Conservation (phyloP, 225 moss, liverwort and hornwort genomes). For the Bryum argenteum region DNA sequence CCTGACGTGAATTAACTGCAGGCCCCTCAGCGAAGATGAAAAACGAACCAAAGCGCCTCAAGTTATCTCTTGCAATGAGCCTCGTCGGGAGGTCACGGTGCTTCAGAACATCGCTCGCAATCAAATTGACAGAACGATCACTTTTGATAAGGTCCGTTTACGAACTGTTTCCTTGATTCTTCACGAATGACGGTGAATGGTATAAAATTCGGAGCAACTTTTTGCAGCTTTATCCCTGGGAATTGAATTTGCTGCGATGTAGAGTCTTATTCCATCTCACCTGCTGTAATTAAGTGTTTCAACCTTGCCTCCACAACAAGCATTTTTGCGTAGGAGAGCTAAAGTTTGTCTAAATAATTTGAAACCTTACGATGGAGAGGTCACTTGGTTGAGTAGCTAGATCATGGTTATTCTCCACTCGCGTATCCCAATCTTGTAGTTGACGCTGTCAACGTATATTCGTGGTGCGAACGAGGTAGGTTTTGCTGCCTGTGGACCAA, state of each 20-base stretch:
- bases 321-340: not conserved
- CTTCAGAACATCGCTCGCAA: conserved; percentile 80
- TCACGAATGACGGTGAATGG: not conserved
- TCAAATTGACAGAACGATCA: conserved; percentile 83
- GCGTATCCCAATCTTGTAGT: not conserved
- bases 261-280: not conserved
- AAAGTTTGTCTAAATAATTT: not conserved
- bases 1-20: conserved; percentile 22
- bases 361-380: not conserved
- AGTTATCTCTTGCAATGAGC: conserved; percentile 81
- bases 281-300: not conserved
- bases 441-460: not conserved
- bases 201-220: not conserved
- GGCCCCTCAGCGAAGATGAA: conserved; percentile 84
- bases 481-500: too few species aligned
- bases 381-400: not conserved
- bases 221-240: not conserved
- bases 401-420: not conserved
- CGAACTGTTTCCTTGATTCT: not conserved
- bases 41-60: conserved; percentile 70
- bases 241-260: not conserved
- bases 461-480: not conserved
- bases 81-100: conserved; percentile 81
- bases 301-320: not conserved
- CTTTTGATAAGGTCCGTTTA: conserved; percentile 77